Percentiles rank a stretch among this genome's conserved stretches.
These are phyloP conservation scores for Flaveria bidentis DNA, from an alignment of 129 eudicot species.

Conservation along the genomic window DNA sequence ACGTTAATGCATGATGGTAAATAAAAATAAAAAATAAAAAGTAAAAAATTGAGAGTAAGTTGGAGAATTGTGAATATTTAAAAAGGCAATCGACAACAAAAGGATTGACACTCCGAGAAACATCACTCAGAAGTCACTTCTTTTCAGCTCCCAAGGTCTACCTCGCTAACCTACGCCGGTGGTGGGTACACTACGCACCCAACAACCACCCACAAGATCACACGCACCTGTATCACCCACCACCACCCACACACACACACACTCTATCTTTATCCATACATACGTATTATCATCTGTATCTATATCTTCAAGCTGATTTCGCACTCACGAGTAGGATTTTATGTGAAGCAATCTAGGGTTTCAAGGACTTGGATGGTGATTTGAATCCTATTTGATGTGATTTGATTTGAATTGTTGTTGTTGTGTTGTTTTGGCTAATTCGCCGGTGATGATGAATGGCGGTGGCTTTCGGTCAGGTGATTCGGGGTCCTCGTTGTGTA, in stretches of 20 bases:
- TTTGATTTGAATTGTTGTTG: not conserved
- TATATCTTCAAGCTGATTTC: slow-evolving; percentile 27
- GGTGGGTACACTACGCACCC: slow-evolving; percentile 49
- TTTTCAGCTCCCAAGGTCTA: slow-evolving; percentile 60
- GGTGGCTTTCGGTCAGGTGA: slow-evolving; percentile 45
- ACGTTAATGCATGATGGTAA: too few species aligned
- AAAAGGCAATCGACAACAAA: slow-evolving; percentile 41
- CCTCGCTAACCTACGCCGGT: slow-evolving; percentile 33
- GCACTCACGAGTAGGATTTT: not conserved
- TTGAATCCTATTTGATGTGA: slow-evolving; percentile 3
- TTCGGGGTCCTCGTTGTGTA: slow-evolving; percentile 48
- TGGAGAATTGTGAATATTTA: slow-evolving; percentile 22
- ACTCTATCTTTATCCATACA: slow-evolving; percentile 22
- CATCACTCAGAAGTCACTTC: slow-evolving; percentile 71
- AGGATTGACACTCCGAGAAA: slow-evolving; percentile 71
- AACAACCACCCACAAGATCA: slow-evolving; percentile 41
- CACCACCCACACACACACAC: not conserved
- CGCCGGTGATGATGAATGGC: slow-evolving; percentile 57
- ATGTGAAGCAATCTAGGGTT: slow-evolving; percentile 24
- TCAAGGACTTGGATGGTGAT: not conserved
- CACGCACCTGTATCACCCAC: slow-evolving; percentile 29
- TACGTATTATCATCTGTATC: slow-evolving; percentile 20
- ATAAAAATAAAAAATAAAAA: too few species aligned
- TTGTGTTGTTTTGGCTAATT: slow-evolving; percentile 43
- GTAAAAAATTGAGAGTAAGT: not conserved